phyloP scores from a whole-genome alignment of 306 rosid species.

The Cicer chorassanicum region DNA sequence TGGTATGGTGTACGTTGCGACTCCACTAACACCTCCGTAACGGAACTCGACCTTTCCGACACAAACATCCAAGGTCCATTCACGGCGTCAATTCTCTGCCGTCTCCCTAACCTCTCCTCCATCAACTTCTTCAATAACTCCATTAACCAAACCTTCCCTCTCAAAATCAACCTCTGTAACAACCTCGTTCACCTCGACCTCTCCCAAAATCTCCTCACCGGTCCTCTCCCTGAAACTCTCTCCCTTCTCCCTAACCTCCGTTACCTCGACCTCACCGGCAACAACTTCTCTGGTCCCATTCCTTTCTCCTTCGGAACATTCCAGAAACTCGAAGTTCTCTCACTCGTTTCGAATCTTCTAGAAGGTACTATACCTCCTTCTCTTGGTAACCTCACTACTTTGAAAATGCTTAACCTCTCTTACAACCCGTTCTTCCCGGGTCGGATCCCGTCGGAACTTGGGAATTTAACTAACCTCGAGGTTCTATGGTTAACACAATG shows the following conservation, averaged over 20 bases:
- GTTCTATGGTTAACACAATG: conserved; percentile 78
- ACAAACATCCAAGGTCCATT: conserved; percentile 69
- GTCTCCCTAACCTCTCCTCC: conserved; percentile 60
- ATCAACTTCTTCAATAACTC: conserved; percentile 77
- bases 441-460: conserved; percentile 72
- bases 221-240: conserved; percentile 62
- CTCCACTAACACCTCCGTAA: conserved; percentile 46
- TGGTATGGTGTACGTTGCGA: conserved; percentile 76
- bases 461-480: conserved; percentile 72
- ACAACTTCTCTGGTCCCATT: conserved; percentile 79
- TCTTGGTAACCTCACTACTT: conserved; percentile 58
- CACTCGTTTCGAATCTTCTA: conserved; percentile 70
- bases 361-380: conserved; percentile 64
- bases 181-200: conserved; percentile 71
- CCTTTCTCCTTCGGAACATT: conserved; percentile 63
- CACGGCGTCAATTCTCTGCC: conserved; percentile 62
- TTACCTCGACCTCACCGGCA: conserved; percentile 76
- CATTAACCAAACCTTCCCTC: conserved; percentile 68
- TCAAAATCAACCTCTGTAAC: conserved; percentile 54
- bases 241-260: conserved; percentile 57
- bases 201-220: conserved; percentile 82
- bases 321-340: conserved; percentile 66
- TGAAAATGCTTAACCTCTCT: conserved; percentile 82
- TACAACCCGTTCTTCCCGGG: conserved; percentile 86
- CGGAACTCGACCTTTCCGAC: conserved; percentile 62